Percentiles rank a stretch among this genome's conserved stretches.
Conservation (phyloP, 1,139 yeast species). For the Arxiozyma slooffiae region DNA sequence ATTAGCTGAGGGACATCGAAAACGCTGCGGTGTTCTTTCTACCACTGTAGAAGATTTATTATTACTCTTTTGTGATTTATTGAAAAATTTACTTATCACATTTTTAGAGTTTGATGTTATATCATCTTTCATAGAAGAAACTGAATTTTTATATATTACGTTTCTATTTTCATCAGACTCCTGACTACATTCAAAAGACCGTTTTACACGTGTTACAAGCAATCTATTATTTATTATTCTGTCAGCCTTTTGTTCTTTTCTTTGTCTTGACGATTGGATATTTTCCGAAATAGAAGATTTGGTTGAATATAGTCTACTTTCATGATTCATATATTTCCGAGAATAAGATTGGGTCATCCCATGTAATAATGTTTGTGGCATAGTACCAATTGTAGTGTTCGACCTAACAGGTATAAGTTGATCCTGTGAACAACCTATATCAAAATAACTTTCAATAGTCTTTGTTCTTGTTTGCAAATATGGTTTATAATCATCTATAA, state of each 20-base stretch:
- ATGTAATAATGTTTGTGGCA: neutral
- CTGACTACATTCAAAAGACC: neutral
- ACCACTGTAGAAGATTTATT: neutral
- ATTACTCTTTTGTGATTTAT: neutral
- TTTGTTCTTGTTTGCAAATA: neutral
- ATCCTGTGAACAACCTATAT: neutral
- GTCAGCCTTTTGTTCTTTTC: neutral
- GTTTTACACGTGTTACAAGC: neutral
- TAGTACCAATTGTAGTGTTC: neutral
- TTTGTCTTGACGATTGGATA: neutral
- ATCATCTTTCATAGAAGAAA: neutral
- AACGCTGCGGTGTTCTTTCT: neutral
- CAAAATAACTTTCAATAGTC: conserved; percentile 10
- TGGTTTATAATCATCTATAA: neutral
- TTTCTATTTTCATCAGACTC: neutral
- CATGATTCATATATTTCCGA: neutral
- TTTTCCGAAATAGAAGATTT: neutral
- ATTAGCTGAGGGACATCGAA: neutral
- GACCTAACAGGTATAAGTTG: neutral
- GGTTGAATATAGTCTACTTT: neutral
- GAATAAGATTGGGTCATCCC: neutral
- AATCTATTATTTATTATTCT: conserved; percentile 1
- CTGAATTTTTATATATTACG: neutral
- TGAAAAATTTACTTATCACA: neutral
- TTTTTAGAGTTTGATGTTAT: neutral